Percentiles rank a stretch among this genome's conserved stretches.
These are phyloP conservation scores for Chaetomidium leptoderma DNA, from an alignment of 495 filamentous ascomycete genomes.

Conservation along the genomic window DNA sequence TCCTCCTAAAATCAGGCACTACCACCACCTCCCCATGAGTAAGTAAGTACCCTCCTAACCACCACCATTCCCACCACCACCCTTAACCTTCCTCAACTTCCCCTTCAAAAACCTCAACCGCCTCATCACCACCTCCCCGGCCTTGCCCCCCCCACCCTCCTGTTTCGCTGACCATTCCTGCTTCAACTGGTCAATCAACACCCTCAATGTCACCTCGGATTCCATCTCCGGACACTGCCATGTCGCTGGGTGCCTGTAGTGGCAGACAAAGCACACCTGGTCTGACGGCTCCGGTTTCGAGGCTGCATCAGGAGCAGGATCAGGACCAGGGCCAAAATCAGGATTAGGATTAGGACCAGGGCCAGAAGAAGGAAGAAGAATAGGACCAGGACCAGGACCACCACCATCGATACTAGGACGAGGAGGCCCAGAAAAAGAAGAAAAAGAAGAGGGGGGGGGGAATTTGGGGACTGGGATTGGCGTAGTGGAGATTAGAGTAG, in stretches of 20 bases:
- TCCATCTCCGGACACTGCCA: conserved; percentile 33
- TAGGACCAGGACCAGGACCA: too few relatives aligned
- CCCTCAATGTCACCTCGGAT: conserved; percentile 28
- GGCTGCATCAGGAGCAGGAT: too few relatives aligned
- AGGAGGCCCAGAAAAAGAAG: background rate
- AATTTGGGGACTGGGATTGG: background rate
- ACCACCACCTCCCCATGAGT: background rate
- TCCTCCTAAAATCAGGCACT: background rate
- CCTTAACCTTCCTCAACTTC: conserved; percentile 15
- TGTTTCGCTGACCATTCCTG: background rate
- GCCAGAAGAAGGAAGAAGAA: too few relatives aligned
- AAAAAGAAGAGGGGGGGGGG: background rate
- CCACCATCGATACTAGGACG: too few relatives aligned
- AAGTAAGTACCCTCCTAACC: too few relatives aligned
- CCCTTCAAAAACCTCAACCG: conserved; percentile 2
- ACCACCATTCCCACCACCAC: background rate
- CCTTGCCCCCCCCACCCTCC: background rate
- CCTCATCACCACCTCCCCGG: background rate
- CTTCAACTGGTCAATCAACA: conserved; percentile 24
- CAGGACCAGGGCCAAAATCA: too few relatives aligned
- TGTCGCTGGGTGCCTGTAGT: conserved; percentile 22
- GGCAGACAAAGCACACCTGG: conserved; percentile 34
- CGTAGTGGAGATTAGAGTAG: background rate
- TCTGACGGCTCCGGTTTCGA: background rate
- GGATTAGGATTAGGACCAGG: too few relatives aligned